Percentiles rank a stretch among this genome's conserved stretches.
These are phyloP conservation scores for Fusarium robinianum DNA, from an alignment of 2,329 filamentous ascomycete species.

Conservation along the genomic window DNA sequence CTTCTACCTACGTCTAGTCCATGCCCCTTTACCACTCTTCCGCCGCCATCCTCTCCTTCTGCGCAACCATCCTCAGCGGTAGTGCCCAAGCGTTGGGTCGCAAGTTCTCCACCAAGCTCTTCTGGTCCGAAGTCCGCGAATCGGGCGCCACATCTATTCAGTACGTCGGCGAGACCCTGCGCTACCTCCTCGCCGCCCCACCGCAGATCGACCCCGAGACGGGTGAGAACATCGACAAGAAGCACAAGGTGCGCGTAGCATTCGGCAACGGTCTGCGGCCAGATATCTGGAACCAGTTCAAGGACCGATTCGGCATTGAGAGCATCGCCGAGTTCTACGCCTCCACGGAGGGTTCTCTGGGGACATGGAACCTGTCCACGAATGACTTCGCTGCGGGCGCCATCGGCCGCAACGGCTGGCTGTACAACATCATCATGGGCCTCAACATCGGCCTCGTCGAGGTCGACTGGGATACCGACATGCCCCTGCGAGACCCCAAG, in stretches of 20 bases:
- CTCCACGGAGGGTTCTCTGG: constrained; percentile 72
- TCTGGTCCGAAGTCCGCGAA: constrained; percentile 76
- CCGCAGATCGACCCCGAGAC: constrained; percentile 64
- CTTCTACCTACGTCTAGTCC: constrained; percentile 59
- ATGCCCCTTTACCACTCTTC: constrained; percentile 93
- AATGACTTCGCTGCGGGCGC: constrained; percentile 78
- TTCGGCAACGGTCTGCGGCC: constrained; percentile 86
- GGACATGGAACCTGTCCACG: constrained; percentile 71
- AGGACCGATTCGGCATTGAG: constrained; percentile 76
- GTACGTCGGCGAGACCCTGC: constrained; percentile 86
- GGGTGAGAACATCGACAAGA: constrained; percentile 70
- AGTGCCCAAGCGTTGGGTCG: constrained; percentile 72
- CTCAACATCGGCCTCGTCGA: constrained; percentile 62
- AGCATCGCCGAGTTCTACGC: constrained; percentile 81
- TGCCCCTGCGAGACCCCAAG: constrained; percentile 67
- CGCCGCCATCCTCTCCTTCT: constrained; percentile 71
- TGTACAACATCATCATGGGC: constrained; percentile 62
- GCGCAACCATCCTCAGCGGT: constrained; percentile 62
- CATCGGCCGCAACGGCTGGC: constrained; percentile 71
- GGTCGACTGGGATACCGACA: constrained; percentile 72
- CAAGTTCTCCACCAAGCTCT: constrained; percentile 76
- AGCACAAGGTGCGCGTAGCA: constrained; percentile 73
- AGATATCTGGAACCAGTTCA: constrained; percentile 84
- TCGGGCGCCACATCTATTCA: constrained; percentile 76
- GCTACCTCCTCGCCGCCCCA: constrained; percentile 75